phyloP scores from a whole-genome alignment of 2,329 filamentous ascomycete genomes.

The Aspergillus sp. region DNA sequence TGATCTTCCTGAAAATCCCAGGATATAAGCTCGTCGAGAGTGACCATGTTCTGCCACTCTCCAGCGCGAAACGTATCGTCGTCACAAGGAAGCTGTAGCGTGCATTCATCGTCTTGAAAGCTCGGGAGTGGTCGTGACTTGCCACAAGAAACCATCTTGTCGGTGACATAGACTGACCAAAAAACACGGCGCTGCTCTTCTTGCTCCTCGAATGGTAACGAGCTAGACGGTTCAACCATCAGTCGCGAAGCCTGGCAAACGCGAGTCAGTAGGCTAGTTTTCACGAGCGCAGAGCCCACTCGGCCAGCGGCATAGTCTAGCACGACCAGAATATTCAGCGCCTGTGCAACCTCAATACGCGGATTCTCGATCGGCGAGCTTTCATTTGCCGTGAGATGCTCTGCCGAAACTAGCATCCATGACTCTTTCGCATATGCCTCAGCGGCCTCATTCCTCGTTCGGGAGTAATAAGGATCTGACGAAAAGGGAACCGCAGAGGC shows the following conservation, averaged over 20 bases:
- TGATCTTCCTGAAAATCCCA: constrained; percentile 19
- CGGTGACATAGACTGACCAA: constrained; percentile 32
- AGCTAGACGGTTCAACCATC: constrained; percentile 22
- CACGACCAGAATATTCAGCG: constrained; percentile 37
- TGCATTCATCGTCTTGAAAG: constrained; percentile 24
- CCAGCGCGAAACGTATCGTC: constrained; percentile 13
- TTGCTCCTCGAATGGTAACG: constrained; percentile 22
- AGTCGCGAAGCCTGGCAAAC: constrained; percentile 9
- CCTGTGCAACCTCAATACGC: constrained; percentile 37
- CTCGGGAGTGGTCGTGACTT: constrained; percentile 18
- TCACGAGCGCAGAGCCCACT: constrained; percentile 37
- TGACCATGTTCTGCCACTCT: constrained; percentile 17
- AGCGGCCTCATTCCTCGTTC: constrained; percentile 17
- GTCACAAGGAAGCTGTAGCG: constrained; percentile 27
- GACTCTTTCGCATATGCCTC: constrained; percentile 31
- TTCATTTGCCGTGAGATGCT: constrained; percentile 29
- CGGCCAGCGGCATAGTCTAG: constrained; percentile 40
- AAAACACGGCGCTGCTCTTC: constrained; percentile 30
- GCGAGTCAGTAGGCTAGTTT: constrained; percentile 12
- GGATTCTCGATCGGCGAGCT: constrained; percentile 18
- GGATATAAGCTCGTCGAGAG: constrained; percentile 21
- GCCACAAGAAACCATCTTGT: constrained; percentile 31
- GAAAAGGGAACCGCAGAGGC: neutral
- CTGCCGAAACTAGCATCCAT: constrained; percentile 35
- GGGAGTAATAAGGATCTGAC: neutral